A percentile compares a stretch with the other conserved stretches of the same genome.
phyloP scores from a whole-genome alignment of 768 basidiomycete genomes.

The Tulasnella sp. region DNA sequence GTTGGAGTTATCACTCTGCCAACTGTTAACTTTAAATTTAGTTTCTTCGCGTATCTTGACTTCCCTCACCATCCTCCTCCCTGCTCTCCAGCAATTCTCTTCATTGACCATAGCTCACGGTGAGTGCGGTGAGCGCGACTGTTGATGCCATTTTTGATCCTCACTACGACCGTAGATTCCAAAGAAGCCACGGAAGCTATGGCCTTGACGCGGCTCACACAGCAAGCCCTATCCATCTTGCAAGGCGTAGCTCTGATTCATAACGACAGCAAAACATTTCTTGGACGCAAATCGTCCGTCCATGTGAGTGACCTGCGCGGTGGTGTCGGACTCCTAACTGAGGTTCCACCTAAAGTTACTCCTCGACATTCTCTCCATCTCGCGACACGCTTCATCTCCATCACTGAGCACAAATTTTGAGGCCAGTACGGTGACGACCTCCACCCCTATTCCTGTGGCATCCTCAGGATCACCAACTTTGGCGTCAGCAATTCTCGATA shows the following conservation, averaged over 20 bases:
- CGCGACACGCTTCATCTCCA: slow-evolving; percentile 45
- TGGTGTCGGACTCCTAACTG: neutral
- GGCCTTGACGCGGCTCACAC: slow-evolving; percentile 41
- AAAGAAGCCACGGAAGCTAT: slow-evolving; percentile 37
- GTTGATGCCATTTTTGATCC: neutral
- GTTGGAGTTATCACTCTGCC: neutral
- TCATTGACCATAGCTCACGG: slow-evolving; percentile 10
- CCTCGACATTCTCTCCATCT: slow-evolving; percentile 56
- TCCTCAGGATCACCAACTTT: slow-evolving; percentile 30
- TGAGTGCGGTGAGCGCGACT: neutral
- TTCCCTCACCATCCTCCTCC: slow-evolving; percentile 40
- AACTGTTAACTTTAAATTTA: slow-evolving; percentile 23
- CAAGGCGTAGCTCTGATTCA: slow-evolving; percentile 72
- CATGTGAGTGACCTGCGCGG: slow-evolving; percentile 40
- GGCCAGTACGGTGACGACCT: neutral
- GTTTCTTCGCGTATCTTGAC: slow-evolving; percentile 55
- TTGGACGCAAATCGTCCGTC: slow-evolving; percentile 54
- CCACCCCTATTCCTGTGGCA: neutral
- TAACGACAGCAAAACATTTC: slow-evolving; percentile 49
- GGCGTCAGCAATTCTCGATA: slow-evolving; percentile 70
- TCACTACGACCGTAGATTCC: slow-evolving; percentile 30
- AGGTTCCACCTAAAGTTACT: slow-evolving; percentile 42
- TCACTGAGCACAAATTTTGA: slow-evolving; percentile 20
- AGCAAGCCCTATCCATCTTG: slow-evolving; percentile 51
- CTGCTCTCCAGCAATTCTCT: slow-evolving; percentile 31